Evolutionary conservation across 495 filamentous ascomycete genomes (phyloP).

Genomic region (Talaromyces nanjingensis): DNA sequence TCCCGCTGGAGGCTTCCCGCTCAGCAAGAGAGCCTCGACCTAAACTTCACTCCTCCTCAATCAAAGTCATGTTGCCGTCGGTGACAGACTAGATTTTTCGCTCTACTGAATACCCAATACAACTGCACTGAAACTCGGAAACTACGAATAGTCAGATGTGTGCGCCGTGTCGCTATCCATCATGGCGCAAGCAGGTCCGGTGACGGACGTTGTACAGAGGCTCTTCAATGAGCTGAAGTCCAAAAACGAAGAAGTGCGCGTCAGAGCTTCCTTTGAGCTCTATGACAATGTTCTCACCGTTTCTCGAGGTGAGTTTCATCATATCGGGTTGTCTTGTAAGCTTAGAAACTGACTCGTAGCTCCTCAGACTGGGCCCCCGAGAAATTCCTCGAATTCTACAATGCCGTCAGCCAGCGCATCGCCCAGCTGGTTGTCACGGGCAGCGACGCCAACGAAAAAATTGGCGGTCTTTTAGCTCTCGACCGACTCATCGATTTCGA

Average conservation of each 20-base stretch:
- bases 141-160: constrained; percentile 6
- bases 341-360: constrained; percentile 10
- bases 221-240: constrained; percentile 46
- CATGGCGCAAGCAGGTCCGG: constrained; percentile 45
- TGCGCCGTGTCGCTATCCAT: constrained; percentile 18
- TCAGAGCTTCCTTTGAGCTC: constrained; percentile 47
- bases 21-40: not conserved
- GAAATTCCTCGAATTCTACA: constrained; percentile 73
- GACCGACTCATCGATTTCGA: constrained; percentile 92
- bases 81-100: not conserved
- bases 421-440: constrained; percentile 68
- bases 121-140: not conserved
- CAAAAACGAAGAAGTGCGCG: constrained; percentile 45
- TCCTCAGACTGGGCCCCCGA: constrained; percentile 64
- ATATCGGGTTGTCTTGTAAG: not conserved
- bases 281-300: constrained; percentile 42
- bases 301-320: constrained; percentile 36
- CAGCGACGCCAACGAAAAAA: constrained; percentile 75
- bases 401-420: constrained; percentile 67
- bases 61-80: not conserved
- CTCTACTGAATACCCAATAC: not conserved
- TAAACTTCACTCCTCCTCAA: not conserved
- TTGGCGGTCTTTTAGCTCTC: constrained; percentile 87
- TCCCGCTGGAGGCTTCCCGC: not conserved
- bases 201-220: constrained; percentile 40